phyloP scores from a whole-genome alignment of 2,329 filamentous ascomycete species.

The Venturia nashicola region DNA sequence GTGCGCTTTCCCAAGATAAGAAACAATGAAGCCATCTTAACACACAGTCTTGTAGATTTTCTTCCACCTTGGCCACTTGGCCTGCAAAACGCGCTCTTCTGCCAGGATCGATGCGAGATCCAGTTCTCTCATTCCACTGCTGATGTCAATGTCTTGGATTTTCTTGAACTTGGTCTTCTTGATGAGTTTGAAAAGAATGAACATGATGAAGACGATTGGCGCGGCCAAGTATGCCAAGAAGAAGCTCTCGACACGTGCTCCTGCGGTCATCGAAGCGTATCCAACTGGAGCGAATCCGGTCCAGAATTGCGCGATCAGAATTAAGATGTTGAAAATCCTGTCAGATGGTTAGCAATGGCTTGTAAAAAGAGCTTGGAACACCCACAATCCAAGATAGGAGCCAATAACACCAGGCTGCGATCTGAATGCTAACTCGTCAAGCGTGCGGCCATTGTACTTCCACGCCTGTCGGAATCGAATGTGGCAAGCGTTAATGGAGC shows the following conservation, averaged over 20 bases:
- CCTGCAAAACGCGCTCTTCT: constrained; percentile 2
- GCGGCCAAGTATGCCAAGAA: constrained; percentile 22
- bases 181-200: constrained; percentile 19
- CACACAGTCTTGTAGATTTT: constrained; percentile 37
- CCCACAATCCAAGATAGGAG: constrained; percentile 55
- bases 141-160: constrained; percentile 12
- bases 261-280: constrained; percentile 29
- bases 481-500: constrained; percentile 51
- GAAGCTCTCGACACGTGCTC: constrained; percentile 14
- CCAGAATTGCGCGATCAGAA: constrained; percentile 81
- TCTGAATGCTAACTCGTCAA: constrained; percentile 67
- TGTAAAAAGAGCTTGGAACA: not conserved
- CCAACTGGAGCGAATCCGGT: constrained; percentile 66
- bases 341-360: constrained; percentile 13
- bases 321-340: constrained; percentile 53
- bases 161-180: constrained; percentile 13
- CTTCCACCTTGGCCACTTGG: constrained; percentile 34
- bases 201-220: constrained; percentile 21
- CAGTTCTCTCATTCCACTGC: constrained; percentile 11
- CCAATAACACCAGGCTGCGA: constrained; percentile 69
- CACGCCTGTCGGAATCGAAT: constrained; percentile 54
- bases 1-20: not conserved
- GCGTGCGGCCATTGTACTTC: constrained; percentile 48
- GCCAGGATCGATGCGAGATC: constrained; percentile 12
- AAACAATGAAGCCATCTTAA: constrained; percentile 17